phyloP scores from a whole-genome alignment of 192 early-diverging fungal species.

The Dissophora ornata region DNA sequence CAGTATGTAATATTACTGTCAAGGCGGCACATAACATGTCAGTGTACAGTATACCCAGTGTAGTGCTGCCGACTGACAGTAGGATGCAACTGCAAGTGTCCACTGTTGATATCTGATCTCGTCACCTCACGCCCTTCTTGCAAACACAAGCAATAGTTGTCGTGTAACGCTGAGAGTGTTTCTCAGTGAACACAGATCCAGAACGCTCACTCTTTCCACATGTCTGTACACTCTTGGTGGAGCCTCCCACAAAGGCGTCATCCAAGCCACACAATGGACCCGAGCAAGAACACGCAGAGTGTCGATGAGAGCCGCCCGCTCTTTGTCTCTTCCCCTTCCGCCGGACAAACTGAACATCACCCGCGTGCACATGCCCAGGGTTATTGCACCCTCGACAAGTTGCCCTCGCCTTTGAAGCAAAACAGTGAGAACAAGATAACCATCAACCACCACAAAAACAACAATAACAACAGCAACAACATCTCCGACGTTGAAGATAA shows the following conservation, averaged over 20 bases:
- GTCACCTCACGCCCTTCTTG: too few relatives aligned
- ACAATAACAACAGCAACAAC: neutral
- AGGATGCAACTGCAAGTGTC: too few relatives aligned
- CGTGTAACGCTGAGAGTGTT: too few relatives aligned
- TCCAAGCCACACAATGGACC: slow-evolving; percentile 28
- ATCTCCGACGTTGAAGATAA: slow-evolving; percentile 4
- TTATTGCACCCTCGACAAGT: slow-evolving; percentile 1
- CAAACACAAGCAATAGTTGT: too few relatives aligned
- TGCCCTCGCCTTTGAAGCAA: neutral
- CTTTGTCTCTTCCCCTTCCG: neutral
- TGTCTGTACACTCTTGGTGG: too few relatives aligned
- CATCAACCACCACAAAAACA: neutral
- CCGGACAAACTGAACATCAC: neutral
- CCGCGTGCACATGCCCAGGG: neutral
- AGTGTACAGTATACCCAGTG: too few relatives aligned
- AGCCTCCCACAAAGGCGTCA: slow-evolving; percentile 5
- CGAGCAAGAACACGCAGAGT: neutral
- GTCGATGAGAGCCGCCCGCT: slow-evolving; percentile 19
- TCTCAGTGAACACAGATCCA: too few relatives aligned
- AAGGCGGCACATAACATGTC: too few relatives aligned
- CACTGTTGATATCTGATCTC: too few relatives aligned
- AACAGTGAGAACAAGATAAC: neutral
- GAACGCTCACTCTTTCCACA: too few relatives aligned
- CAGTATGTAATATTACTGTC: too few relatives aligned
- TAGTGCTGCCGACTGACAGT: too few relatives aligned